Evolutionary conservation across 495 filamentous ascomycete species (phyloP), one percentile per base, ranked within the genome.

Genomic region (Evernia prunastri): DNA sequence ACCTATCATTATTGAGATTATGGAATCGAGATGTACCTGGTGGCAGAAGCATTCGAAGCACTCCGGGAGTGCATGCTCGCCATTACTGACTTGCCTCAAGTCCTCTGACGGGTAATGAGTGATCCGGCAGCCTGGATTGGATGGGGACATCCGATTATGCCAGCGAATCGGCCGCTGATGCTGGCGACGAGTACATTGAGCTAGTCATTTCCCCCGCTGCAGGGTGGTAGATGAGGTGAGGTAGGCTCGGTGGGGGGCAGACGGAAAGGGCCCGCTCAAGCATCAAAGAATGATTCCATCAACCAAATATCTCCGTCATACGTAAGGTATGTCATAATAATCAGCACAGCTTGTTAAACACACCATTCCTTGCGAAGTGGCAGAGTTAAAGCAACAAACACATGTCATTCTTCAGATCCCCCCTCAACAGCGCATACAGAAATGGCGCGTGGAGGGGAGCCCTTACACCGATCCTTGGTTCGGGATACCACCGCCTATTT

Each of bases 401-500:
- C 36, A 5, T 33, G 18, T 23, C 12, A 7, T 13, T 17, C 25
- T 40, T 12, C 33, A 42, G 6, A 9, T 1, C 13, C 4, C 15
- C 25, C 15, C 25, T 31, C 27, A 33, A 31, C 13, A 31, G 25
- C 12, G 1, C 35, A 7, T 42, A 42, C 40, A 11, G 39, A 20
- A 12, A 63, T 63, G 56, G 37, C 60, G 71, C 59, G 54, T 27
- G 61, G 12, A 37, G 61, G 23, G 13, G 61, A 58, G 54, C 61
- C 53, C 33, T 25, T 58, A 9, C 61, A 47, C 25, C 51, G 43
- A 25, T 45, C 54, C 5, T 15, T 63, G 29, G 9, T 47, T 29
- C 27, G 42, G 7, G 61, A 63, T 11, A 74, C 82, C 49, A 89
- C 88, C 20, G 75, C 80, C 42, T 91, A 89, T 70, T 78, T 92